Base-by-base conservation (phyloP, 2,329 filamentous ascomycete genomes). In the Colletotrichum coccodes region DNA sequence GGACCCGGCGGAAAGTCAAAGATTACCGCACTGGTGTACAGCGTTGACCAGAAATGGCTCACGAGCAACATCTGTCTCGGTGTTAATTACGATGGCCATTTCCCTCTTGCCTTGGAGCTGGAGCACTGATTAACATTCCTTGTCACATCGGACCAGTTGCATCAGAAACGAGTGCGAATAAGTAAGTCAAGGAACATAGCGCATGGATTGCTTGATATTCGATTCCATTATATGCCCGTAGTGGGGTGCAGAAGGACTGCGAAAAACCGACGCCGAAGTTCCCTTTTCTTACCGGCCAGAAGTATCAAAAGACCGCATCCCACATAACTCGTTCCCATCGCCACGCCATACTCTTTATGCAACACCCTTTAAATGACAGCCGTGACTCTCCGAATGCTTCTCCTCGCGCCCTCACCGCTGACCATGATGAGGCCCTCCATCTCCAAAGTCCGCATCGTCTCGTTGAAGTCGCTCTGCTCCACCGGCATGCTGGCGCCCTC, bases 341-440 rank as follows among this genome's bases (percentile, higher is more conserved):
- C 40, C 61, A 40, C 28, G 21, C 52, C 16, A 30, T 49, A n/a
- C 21, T 44, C 44, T 69, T 21, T n/a, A 8, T 6, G 12, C 32
- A 11, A 28, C 21, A 14, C n/a, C 54, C 30, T 16, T 11, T 63
- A 79, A 8, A 82, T 81, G 53, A 85, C 77, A 36, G 82, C 83
- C 50, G 86, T 93, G 50, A 97, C 89, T 74, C 94, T 89, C 76
- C 95, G 89, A 58, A 99, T 91, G 72, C 83, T 93, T 82, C 91
- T 93, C 80, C 95, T 90, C 21, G 92, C 87, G 4, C 96, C 96
- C 74, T 98, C 95, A 0, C 96, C 96, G 38, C 87, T 86, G 21
- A 98, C 85, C 80, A 92, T 92, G 65, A 98, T 86, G 36, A 89
- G 83, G 0, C 95, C 96, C 82, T 98, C 96, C 71, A 92, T 89